Evolutionary conservation across 371 early-diverging fungal species (phyloP).

Genomic region (Saksenaea oblongispora): DNA sequence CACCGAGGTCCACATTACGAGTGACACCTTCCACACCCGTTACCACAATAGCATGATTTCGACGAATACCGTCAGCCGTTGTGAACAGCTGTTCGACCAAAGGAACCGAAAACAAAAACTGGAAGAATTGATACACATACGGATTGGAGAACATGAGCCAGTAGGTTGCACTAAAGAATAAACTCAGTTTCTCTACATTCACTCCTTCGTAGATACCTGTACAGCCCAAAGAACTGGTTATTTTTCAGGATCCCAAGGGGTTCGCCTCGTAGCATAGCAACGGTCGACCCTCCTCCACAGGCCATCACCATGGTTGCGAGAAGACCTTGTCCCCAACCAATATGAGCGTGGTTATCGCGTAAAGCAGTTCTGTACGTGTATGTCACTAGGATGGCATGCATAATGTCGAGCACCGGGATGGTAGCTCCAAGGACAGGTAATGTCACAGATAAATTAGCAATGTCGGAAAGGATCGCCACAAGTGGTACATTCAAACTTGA

Average conservation of each 20-base stretch:
- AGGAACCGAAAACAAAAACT: constrained; percentile 34
- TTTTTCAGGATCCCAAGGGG: constrained; percentile 43
- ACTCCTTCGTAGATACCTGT: no score
- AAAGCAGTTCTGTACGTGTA: constrained; percentile 57
- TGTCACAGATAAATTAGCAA: constrained; percentile 25
- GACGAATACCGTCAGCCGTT: constrained; percentile 49
- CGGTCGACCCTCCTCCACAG: constrained; percentile 58
- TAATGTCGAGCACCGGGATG: constrained; percentile 47
- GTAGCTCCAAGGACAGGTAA: constrained; percentile 27
- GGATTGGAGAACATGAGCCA: constrained; percentile 42
- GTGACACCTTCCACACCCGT: constrained; percentile 55
- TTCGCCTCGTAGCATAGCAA: constrained; percentile 40
- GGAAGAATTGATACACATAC: constrained; percentile 30
- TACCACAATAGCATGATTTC: constrained; percentile 47
- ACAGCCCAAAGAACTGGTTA: constrained; percentile 44
- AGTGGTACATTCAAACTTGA: constrained; percentile 24
- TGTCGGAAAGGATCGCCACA: constrained; percentile 28
- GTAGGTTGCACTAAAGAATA: constrained; percentile 31
- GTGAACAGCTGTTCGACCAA: constrained; percentile 50
- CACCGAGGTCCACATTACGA: constrained; percentile 38
- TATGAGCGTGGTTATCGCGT: constrained; percentile 38
- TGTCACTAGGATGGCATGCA: constrained; percentile 56
- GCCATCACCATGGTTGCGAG: constrained; percentile 59
- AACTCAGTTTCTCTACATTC: not conserved
- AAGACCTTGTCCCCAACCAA: constrained; percentile 56